Evolutionary conservation across 768 basidiomycete species (phyloP), one percentile per base, ranked within the genome.

Genomic region (Hebeloma cylindrosporum): DNA sequence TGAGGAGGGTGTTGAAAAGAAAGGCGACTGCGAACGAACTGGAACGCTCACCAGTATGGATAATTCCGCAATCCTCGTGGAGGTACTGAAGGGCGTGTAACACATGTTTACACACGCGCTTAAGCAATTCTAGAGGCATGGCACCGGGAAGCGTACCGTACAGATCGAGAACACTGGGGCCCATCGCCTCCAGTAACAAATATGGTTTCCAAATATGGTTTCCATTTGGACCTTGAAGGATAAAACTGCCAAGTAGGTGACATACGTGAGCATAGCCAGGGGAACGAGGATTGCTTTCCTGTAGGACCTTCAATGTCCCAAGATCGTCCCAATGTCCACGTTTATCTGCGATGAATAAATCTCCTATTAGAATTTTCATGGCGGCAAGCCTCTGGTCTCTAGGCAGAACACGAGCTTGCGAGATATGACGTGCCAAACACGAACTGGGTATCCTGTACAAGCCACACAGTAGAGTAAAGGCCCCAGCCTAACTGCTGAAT

Each of bases 151-250:
- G 67, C 47, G 72, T 70, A 51, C 70, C 61, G 60, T 75, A 73
- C 40, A 78, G 63, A 48, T 74, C 82, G 2, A 83, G 74, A 7
- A 90, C 62, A 60, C 86, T 88, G 63, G 87, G 82, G 33, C 86
- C 85, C n/a, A 90, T 74, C 5, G 85, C 82, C 61, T 92, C 87
- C 56, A 85, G 82, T 13, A 88, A 72, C 88, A 91, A 47, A 88
- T 81, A 64, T 92, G 88, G 14, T 68, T 74, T 17, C 88, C 89
- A 64, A 47, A 88, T 81, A 64, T 92, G 88, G 14, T 68, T 74
- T 17, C 88, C 89, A 64, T 87, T 85, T 5, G 84, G 85, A 2
- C 88, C 87, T 40, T 79, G 75, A 63, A 87, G 82, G 28, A 74
- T 71, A 64, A 91, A 92, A 56, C 87, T 78, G 62, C 91, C 88